A percentile compares a stretch with the other conserved stretches of the same genome.
These are phyloP conservation scores for Petasospora fabianii DNA, from an alignment of 1,139 yeast genomes.

Conservation along the genomic window DNA sequence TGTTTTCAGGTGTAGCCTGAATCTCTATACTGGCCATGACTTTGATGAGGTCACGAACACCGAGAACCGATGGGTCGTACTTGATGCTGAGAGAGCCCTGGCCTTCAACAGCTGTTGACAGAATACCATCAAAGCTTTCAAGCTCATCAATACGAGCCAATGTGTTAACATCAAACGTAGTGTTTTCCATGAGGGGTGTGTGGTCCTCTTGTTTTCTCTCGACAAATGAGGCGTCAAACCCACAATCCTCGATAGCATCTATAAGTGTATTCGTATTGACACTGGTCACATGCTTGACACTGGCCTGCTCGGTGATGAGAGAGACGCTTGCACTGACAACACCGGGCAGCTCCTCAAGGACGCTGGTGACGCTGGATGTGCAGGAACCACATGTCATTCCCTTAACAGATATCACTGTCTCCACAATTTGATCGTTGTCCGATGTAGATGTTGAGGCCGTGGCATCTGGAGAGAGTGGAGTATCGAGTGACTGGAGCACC, in stretches of 20 bases:
- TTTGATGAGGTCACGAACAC: constrained; percentile 42
- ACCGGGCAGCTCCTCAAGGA: constrained; percentile 43
- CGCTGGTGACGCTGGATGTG: constrained; percentile 57
- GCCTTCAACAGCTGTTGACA: constrained; percentile 11
- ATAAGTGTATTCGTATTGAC: constrained; percentile 35
- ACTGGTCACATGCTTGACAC: constrained; percentile 43
- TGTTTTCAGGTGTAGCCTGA: constrained; percentile 23
- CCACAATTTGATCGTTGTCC: constrained; percentile 14
- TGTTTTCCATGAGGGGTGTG: constrained; percentile 15
- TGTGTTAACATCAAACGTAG: constrained; percentile 26
- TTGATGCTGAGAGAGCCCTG: constrained; percentile 36
- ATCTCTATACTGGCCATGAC: constrained; percentile 30
- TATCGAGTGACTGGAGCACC: constrained; percentile 30
- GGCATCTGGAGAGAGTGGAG: constrained; percentile 34
- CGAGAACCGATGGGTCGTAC: constrained; percentile 36
- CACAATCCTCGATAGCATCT: constrained; percentile 63
- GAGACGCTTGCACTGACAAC: constrained; percentile 51
- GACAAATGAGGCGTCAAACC: constrained; percentile 55
- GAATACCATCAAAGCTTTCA: constrained; percentile 14
- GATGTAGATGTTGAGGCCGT: constrained; percentile 23
- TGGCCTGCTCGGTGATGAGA: constrained; percentile 69
- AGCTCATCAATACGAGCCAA: constrained; percentile 7
- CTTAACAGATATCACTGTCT: constrained; percentile 33
- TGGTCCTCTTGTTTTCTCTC: constrained; percentile 7
- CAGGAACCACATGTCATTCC: constrained; percentile 95